Evolutionary conservation across 768 basidiomycete species (phyloP).

Genomic region (Tulasnella sp.): DNA sequence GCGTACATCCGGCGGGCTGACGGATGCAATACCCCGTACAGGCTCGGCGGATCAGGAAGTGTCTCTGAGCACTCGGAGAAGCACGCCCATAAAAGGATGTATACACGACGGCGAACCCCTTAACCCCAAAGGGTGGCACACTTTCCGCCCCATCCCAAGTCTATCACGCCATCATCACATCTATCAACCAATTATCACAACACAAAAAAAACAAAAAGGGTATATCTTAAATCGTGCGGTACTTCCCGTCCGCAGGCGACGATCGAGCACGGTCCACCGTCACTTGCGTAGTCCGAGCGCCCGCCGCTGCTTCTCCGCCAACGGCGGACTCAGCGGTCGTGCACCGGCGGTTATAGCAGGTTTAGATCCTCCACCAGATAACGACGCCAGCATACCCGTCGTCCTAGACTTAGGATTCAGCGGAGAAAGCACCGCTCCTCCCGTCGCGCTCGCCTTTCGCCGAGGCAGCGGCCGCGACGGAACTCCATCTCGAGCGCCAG

Average conservation of each 20-base stretch:
- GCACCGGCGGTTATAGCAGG: neutral
- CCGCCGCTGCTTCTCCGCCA: conserved; percentile 19
- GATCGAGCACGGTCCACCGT: neutral
- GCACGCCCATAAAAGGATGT: neutral
- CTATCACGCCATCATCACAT: neutral
- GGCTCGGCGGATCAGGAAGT: neutral
- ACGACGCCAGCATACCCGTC: neutral
- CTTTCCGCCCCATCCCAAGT: neutral
- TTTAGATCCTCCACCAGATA: conserved; percentile 12
- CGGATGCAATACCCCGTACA: neutral
- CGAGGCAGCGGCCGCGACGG: conserved; percentile 6
- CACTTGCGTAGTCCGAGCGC: neutral
- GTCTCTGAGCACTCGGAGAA: neutral
- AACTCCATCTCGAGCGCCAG: conserved; percentile 54
- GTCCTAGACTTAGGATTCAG: conserved; percentile 60
- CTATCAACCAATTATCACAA: neutral
- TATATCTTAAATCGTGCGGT: neutral
- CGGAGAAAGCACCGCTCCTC: conserved; percentile 50
- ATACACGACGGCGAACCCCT: neutral
- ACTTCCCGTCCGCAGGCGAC: neutral
- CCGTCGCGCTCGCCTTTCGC: conserved; percentile 33
- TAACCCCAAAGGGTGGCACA: neutral
- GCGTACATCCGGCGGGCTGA: neutral
- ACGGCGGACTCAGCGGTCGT: conserved; percentile 10
- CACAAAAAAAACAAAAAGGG: neutral